These are phyloP conservation scores for Boletus mariae DNA, from an alignment of 1,284 basidiomycete genomes.

Conservation along the genomic window DNA sequence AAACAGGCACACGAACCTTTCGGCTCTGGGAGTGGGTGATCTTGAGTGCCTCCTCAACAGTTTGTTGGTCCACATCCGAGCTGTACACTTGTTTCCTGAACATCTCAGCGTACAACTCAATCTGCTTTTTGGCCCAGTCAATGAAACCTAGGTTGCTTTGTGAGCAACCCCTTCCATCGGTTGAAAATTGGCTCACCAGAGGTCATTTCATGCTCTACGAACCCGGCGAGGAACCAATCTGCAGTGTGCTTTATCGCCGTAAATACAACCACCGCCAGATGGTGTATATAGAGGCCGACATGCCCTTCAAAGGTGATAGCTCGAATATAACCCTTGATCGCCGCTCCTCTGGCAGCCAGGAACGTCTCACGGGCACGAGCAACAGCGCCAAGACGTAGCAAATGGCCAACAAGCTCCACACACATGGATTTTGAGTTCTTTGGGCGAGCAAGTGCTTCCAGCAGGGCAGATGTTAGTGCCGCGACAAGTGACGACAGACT, in stretches of 20 bases:
- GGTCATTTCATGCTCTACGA: constrained; percentile 91
- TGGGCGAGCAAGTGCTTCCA: constrained; percentile 70
- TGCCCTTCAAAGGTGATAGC: constrained; percentile 92
- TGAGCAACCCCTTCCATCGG: constrained; percentile 2
- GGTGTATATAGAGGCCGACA: constrained; percentile 75
- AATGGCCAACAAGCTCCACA: constrained; percentile 67
- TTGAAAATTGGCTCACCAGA: constrained; percentile 60
- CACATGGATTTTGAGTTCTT: constrained; percentile 78
- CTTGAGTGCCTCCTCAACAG: constrained; percentile 72
- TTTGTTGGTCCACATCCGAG: constrained; percentile 64
- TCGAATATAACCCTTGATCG: constrained; percentile 74
- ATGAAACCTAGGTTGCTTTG: constrained; percentile 67
- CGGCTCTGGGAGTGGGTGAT: constrained; percentile 77
- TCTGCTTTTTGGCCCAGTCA: constrained; percentile 88
- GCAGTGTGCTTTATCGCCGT: constrained; percentile 92
- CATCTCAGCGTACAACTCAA: constrained; percentile 80
- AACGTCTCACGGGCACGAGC: constrained; percentile 83
- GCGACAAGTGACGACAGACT: constrained; percentile 63
- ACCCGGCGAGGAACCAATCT: constrained; percentile 96
- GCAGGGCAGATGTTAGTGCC: constrained; percentile 69
- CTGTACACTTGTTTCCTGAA: constrained; percentile 92
- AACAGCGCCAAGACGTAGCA: constrained; percentile 74
- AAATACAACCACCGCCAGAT: constrained; percentile 81
- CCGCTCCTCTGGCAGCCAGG: constrained; percentile 72
- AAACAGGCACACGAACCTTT: constrained; percentile 51